Percentiles rank a stretch among this genome's conserved stretches.
Conservation (phyloP, 768 basidiomycete species). For the Boletus sp. region DNA sequence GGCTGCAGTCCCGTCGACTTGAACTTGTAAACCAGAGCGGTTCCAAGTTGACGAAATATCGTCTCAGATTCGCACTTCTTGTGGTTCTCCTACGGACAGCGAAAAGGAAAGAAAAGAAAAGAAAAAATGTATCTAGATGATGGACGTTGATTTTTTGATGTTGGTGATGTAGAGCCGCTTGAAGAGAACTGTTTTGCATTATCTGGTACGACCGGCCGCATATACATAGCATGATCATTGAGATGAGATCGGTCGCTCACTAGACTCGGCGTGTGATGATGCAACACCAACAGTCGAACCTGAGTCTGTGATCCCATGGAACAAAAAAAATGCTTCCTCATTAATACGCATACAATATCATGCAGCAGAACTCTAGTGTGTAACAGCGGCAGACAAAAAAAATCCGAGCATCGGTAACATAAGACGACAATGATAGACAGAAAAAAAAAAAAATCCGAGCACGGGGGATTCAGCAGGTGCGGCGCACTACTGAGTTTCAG, state of each 20-base stretch:
- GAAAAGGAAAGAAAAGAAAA: background rate
- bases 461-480: background rate
- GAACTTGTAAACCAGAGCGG: background rate
- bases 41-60: background rate
- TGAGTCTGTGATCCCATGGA: background rate
- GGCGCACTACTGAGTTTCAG: background rate
- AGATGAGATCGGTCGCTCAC: too few species aligned
- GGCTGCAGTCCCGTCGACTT: conserved; percentile 9
- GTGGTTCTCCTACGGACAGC: background rate
- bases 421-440: background rate
- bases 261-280: background rate
- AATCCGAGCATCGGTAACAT: conserved; percentile 8
- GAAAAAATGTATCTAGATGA: background rate
- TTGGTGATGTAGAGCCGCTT: background rate
- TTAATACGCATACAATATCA: conserved; percentile 14
- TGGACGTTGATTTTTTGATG: background rate
- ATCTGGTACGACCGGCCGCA: background rate
- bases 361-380: conserved; percentile 2
- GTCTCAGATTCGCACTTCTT: background rate
- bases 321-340: background rate
- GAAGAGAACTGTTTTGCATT: background rate
- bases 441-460: background rate
- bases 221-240: background rate
- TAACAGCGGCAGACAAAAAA: background rate
- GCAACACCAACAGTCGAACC: background rate